Base-by-base conservation (phyloP, 192 early-diverging fungal species). In the Podila horticola region DNA sequence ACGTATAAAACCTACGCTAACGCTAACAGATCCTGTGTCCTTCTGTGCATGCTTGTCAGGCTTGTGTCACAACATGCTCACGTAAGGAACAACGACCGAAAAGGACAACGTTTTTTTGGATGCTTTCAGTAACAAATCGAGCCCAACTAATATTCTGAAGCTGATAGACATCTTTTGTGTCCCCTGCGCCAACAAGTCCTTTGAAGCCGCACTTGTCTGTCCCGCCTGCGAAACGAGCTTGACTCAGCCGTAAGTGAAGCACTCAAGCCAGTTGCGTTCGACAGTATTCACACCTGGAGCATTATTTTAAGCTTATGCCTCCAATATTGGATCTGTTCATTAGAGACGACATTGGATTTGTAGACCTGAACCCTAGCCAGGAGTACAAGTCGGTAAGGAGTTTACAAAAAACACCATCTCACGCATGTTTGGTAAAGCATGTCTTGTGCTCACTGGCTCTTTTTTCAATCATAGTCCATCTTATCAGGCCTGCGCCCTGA, bases 161-260 rank as follows among this genome's bases (percentile, higher is more conserved):
- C 10, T 30, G 22, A 30, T 82, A 93, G 90, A 92, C 66, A 86
- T 93, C 19, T 92, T 92, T 82, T 94, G 91, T 71, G 79, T 89
- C 30, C 59, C 52, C 5, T 94, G 91, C 65, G 89, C 93, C 26
- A 86, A 74, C 22, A 81, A 62, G 20, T 60, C 84, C 6, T 91
- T 92, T 66, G 61, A 76, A 22, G 72, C 83, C 12, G 85, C 85
- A 11, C 64, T 87, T 11, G 74, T 85, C 15, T 94, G 93, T 67
- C 93, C 91, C 9, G 91, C 89, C 0, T 94, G 91, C 67, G 84
- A 89, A 41, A 84, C 88, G 15, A 75, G 72, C 9, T 60, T 94
- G 15, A 71, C 82, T 0, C 71, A 83, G 62, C 85, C 74, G 90
- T 90, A 88, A 75, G 72, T 29, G 6, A n/a, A 36, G 0, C 3